Base-by-base conservation (phyloP, 176 grass and related monocot species). In the Raddia guianensis region DNA sequence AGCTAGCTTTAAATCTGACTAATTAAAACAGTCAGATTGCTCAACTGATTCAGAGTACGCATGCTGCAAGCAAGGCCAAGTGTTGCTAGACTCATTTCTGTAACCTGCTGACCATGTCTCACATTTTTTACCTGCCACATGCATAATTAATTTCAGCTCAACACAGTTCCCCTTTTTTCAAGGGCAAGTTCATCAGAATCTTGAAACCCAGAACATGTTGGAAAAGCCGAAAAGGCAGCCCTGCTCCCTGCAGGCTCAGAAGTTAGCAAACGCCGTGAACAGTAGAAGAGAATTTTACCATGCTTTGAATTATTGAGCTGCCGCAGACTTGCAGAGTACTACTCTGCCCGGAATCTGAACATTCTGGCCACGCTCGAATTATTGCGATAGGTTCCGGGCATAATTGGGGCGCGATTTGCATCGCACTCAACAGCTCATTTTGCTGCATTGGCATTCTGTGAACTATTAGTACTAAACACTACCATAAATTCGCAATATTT, bases 201-300 rank as follows among this genome's bases (percentile, higher is more conserved):
- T 32, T 20, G 33, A 61, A 46, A 49, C 55, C 5, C 16, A 65
- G 57, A 42, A 42, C 45, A 69, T n/a, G 79, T 77, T 21, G 52
- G 40, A 16, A 63, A 78, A 50, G 85, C 51, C 21, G 42, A 57
- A 56, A 75, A 60, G 37, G 67, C 58, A 55, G 63, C 11, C 15
- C 32, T n/a, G 10, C 64, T 63, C 11, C 15, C 32, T n/a, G 10
- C 75, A 56, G 84, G 52, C 81, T 86, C 61, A 57, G 60, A 64
- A 2, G 76, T 12, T 60, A 15, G 20, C 4, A 34, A 57, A 61
- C 73, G 49, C 78, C 61, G 44, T 0, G 35, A 84, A 79, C 75
- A 88, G 80, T 52, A 48, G 37, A 79, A 88, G 27, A 14, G 69
- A 74, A 80, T 84, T 84, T 84, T 79, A 60, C 54, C 19, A 4